phyloP scores from a whole-genome alignment of 1,139 yeast species.

The Candida smagusa region DNA sequence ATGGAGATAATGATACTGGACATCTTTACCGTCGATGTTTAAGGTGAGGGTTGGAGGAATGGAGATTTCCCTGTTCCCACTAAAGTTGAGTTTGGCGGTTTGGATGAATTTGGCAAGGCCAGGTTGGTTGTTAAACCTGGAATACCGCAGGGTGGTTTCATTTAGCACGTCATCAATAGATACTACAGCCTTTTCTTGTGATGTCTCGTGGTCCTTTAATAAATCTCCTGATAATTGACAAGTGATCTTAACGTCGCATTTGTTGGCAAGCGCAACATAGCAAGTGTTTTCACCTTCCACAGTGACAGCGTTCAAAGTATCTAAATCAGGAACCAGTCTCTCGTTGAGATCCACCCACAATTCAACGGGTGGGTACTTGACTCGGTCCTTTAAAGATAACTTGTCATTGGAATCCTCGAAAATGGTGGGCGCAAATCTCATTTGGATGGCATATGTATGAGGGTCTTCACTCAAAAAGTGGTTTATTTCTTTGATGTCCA shows the following conservation, averaged over 20 bases:
- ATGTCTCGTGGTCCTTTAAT: slow-evolving; percentile 11
- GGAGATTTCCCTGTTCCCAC: slow-evolving; percentile 30
- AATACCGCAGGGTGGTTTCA: slow-evolving; percentile 31
- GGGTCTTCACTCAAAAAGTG: slow-evolving; percentile 17
- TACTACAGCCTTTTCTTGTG: not conserved
- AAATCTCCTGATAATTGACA: slow-evolving; percentile 39
- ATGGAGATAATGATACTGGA: slow-evolving; percentile 43
- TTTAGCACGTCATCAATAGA: slow-evolving; percentile 17
- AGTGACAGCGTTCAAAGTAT: slow-evolving; percentile 40
- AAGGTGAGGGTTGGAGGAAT: slow-evolving; percentile 40
- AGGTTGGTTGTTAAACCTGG: slow-evolving; percentile 39
- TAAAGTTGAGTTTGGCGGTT: slow-evolving; percentile 36
- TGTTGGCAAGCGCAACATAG: slow-evolving; percentile 39
- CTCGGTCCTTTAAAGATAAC: slow-evolving; percentile 11
- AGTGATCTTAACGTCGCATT: slow-evolving; percentile 45
- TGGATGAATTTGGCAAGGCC: slow-evolving; percentile 43
- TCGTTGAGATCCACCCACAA: slow-evolving; percentile 48
- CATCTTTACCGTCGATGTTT: slow-evolving; percentile 30
- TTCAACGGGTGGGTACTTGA: slow-evolving; percentile 51
- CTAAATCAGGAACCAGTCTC: slow-evolving; percentile 35
- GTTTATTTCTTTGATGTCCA: slow-evolving; percentile 19
- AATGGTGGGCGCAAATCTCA: slow-evolving; percentile 50
- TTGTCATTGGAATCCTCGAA: slow-evolving; percentile 18
- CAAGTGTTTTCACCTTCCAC: slow-evolving; percentile 47
- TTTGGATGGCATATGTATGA: slow-evolving; percentile 30